A percentile compares a stretch with the other conserved stretches of the same genome.
Conservation (phyloP, 345 rosid species). For the Noccaea bulbosa region DNA sequence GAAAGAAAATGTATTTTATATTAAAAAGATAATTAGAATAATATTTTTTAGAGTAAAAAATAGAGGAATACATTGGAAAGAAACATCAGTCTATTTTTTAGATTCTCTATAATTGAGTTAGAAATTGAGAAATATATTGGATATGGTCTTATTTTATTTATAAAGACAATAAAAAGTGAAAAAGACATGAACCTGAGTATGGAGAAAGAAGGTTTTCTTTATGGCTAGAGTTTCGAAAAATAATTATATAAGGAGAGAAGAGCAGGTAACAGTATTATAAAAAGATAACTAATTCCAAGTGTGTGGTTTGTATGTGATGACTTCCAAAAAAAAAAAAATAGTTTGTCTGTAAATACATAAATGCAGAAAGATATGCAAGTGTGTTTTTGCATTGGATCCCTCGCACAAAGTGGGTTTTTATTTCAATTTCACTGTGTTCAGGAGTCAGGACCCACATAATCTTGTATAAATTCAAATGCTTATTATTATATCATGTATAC, state of each 20-base stretch:
- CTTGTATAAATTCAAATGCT: constrained; percentile 5
- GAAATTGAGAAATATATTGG: too few species aligned
- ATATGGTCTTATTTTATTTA: constrained; percentile 14
- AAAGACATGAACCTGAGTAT: constrained; percentile 34
- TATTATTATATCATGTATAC: not conserved
- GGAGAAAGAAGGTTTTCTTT: constrained; percentile 28
- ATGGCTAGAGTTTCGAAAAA: constrained; percentile 22
- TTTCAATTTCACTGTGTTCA: constrained; percentile 33
- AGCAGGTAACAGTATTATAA: not conserved
- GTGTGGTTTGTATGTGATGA: constrained; percentile 1
- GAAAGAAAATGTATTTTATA: too few species aligned
- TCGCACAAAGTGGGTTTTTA: constrained; percentile 56
- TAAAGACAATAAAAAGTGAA: constrained; percentile 36
- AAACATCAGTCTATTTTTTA: too few species aligned
- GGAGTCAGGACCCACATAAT: constrained; percentile 30
- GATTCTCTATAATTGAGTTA: too few species aligned
- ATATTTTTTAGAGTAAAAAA: too few species aligned
- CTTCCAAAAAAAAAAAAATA: not conserved
- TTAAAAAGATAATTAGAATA: too few species aligned
- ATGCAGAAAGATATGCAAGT: constrained; percentile 32
- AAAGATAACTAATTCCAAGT: not conserved
- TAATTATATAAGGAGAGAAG: not conserved
- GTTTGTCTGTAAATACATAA: constrained; percentile 7
- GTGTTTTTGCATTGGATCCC: constrained; percentile 78
- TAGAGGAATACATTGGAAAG: too few species aligned